Base-by-base conservation (phyloP, 768 basidiomycete species). In the Serendipita sp. region DNA sequence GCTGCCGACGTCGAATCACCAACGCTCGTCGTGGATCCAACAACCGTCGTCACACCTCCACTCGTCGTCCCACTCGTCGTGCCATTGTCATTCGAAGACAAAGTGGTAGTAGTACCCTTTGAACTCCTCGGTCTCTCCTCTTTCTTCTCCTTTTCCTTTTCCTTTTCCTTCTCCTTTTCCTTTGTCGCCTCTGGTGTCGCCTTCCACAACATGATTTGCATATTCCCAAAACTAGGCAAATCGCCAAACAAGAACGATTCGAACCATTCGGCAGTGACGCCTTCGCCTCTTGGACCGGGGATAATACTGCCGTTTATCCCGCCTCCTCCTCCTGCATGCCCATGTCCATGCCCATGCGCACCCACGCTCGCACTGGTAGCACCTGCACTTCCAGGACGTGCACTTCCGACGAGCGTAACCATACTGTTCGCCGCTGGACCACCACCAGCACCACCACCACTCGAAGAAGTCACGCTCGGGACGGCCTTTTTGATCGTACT, bases 241-340 rank as follows among this genome's bases (percentile, higher is more conserved):
- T 91, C 88, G 1, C 82, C 71, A 67, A 91, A 85, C 23, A 74
- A 71, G 71, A 94, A 92, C 45, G 70, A 76, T 74, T 94, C 91
- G 67, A 88, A 86, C 91, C 91, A 94, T 70, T 89, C 84, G 0
- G 55, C 55, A 36, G 27, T 11, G 16, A 37, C 55, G 0, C 55
- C 36, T 13, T 40, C 40, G 13, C 40, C 40, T 6, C 13, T 5
- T 6, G 40, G 40, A 40, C 40, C 40, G 0, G 40, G 40, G 40
- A 40, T 40, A 13, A 40, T 40, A 40, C 40, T 40, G 6, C 40
- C 40, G 6, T 5, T 5, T 6, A 13, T 13, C 5, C 40, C 40
- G 13, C 40, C 40, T 6, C 40, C 40, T 6, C 40, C 13, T 40
- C 40, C 40, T 40, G 40, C 40, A 40, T 13, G 5, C 40, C 6